phyloP scores from a whole-genome alignment of 371 early-diverging fungal genomes.

The Rhizomucor pusillus region DNA sequence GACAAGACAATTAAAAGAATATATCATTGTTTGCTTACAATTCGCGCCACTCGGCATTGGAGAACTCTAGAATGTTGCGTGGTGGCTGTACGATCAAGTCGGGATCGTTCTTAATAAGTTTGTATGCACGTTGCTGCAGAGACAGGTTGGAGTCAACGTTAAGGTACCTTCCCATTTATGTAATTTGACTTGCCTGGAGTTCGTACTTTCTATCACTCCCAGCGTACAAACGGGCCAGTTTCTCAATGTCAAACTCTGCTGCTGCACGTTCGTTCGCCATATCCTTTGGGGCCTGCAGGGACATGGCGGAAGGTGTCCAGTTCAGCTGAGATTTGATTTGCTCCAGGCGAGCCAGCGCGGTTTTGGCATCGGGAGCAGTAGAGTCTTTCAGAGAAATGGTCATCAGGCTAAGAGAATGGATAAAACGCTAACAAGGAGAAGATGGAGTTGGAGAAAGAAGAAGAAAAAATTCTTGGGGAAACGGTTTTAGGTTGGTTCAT shows the following conservation, averaged over 20 bases:
- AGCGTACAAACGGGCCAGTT: slow-evolving; percentile 42
- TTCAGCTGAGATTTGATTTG: slow-evolving; percentile 36
- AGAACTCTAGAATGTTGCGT: slow-evolving; percentile 58
- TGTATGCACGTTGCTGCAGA: slow-evolving; percentile 43
- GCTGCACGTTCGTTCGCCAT: slow-evolving; percentile 54
- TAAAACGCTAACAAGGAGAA: neutral
- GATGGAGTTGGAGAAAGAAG: neutral
- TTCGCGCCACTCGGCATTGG: slow-evolving; percentile 56
- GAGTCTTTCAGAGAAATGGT: slow-evolving; percentile 22
- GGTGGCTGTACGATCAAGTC: slow-evolving; percentile 50
- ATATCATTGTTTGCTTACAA: slow-evolving; percentile 34
- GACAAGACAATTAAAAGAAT: neutral
- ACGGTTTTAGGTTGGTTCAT: too few relatives aligned
- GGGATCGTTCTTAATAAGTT: slow-evolving; percentile 57
- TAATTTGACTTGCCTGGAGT: slow-evolving; percentile 26
- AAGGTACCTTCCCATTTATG: neutral
- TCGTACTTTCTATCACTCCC: slow-evolving; percentile 51
- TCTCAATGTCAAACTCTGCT: slow-evolving; percentile 54
- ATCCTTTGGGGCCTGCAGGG: slow-evolving; percentile 46
- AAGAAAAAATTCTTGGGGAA: neutral
- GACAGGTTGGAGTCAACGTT: neutral
- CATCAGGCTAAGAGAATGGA: slow-evolving; percentile 6
- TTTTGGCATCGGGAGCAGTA: slow-evolving; percentile 27
- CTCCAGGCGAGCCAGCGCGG: slow-evolving; percentile 33
- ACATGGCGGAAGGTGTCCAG: slow-evolving; percentile 34